Evolutionary conservation across 352 stramenopile genomes (phyloP), one percentile per base, ranked within the genome.

Genomic region (Phytopythium oedochilum): DNA sequence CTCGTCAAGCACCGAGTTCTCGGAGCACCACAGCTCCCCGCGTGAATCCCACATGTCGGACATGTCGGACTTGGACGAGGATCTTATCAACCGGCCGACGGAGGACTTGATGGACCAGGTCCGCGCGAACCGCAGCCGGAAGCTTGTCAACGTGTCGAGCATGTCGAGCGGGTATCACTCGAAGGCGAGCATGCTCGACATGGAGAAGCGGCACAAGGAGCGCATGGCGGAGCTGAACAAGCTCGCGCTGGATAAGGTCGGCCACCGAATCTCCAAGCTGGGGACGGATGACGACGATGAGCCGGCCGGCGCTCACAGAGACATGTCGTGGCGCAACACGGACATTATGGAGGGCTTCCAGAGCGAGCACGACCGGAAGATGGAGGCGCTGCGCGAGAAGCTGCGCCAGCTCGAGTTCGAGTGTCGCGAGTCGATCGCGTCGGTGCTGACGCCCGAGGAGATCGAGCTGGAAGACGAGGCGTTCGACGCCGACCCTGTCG

Each of bases 201-300:
- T 82, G 15, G 66, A 82, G 58, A 62, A 57, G n/a, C 75, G 63
- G 28, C 75, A 86, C 47, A 51, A 65, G 25, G 68, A 70, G 34
- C 73, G 75, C 11, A 86, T 86, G 75, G 73, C 70, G n/a, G 71
- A 83, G 52, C 55, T 83, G 18, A 79, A 79, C 29, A 63, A 52
- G 14, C 80, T 85, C 26, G 75, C 75, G 38, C 29, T 79, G 31
- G 75, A 78, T 32, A 62, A 76, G 54, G 61, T 73, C 8, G 74
- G 71, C 20, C 64, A 68, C 44, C 72, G 75, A 11, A 71, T 83
- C 20, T 83, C 75, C 0, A 77, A 59, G 52, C 48, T 77, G 5
- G 55, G 66, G n/a, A 54, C 71, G n/a, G 49, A 45, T 10, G 60
- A 48, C 10, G 55, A 56, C 20, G 42, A 51, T 5, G 53, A 63